Evolutionary conservation across 805 yeast species (phyloP).

Genomic region (Metschnikowia gruessii): DNA sequence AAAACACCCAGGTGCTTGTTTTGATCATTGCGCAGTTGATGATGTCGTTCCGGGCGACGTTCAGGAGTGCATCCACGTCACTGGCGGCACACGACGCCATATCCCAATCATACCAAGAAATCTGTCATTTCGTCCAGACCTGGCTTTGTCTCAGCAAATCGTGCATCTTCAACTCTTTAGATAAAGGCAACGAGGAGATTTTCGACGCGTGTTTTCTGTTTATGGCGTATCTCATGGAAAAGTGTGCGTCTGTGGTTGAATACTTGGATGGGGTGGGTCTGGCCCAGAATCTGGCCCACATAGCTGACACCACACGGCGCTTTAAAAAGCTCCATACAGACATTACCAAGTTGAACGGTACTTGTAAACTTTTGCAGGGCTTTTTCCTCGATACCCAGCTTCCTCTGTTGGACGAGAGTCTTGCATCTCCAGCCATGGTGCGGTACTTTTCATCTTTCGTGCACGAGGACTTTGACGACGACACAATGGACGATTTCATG

Average conservation of each 20-base stretch:
- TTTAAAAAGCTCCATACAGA: constrained; percentile 3
- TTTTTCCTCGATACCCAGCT: constrained; percentile 16
- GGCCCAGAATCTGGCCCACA: no score
- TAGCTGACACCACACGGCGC: not conserved
- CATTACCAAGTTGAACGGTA: not conserved
- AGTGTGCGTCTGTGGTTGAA: constrained; percentile 6
- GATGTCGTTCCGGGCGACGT: not conserved
- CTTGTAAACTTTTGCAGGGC: constrained; percentile 8
- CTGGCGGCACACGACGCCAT: constrained; percentile 18
- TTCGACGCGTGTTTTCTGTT: constrained; percentile 21
- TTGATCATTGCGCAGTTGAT: constrained; percentile 11
- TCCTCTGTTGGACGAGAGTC: not conserved
- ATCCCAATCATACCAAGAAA: not conserved
- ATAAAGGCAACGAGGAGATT: constrained; percentile 25
- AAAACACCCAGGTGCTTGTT: constrained; percentile 13
- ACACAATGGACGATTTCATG: constrained; percentile 7
- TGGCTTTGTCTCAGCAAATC: constrained; percentile 16
- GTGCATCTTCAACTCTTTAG: constrained; percentile 18
- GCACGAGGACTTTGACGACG: constrained; percentile 4
- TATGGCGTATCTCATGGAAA: constrained; percentile 8
- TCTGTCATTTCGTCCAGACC: constrained; percentile 8
- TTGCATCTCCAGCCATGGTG: not conserved
- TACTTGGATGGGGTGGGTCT: constrained; percentile 1
- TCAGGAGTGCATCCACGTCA: constrained; percentile 4
- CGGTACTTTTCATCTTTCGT: constrained; percentile 9